These are phyloP conservation scores for Diaporthe vexans DNA, from an alignment of 2,329 filamentous ascomycete species.

Conservation along the genomic window DNA sequence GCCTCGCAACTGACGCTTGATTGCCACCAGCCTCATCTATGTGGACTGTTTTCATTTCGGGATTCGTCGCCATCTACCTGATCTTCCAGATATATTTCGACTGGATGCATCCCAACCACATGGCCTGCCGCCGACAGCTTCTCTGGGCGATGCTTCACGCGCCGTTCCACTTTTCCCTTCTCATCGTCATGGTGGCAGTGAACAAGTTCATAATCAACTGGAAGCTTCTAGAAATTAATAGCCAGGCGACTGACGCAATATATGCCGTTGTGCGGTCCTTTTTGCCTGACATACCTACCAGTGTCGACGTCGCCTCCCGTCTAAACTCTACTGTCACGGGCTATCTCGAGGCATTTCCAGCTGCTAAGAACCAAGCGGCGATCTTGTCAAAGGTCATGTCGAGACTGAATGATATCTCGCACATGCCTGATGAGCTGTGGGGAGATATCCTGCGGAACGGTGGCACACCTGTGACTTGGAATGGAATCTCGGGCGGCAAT, in stretches of 20 bases:
- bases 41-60: constrained; percentile 40
- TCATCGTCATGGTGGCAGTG: constrained; percentile 73
- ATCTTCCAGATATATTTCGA: constrained; percentile 67
- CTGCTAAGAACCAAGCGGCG: background rate
- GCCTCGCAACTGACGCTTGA: background rate
- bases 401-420: constrained; percentile 12
- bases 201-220: constrained; percentile 68
- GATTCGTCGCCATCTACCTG: constrained; percentile 58
- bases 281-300: constrained; percentile 16
- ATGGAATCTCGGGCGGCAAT: background rate
- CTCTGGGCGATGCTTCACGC: constrained; percentile 71
- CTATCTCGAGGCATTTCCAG: constrained; percentile 8
- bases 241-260: background rate
- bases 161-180: constrained; percentile 73
- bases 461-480: background rate
- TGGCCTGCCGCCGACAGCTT: constrained; percentile 70
- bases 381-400: constrained; percentile 8
- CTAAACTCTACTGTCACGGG: constrained; percentile 30
- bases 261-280: constrained; percentile 10
- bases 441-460: constrained; percentile 1
- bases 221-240: constrained; percentile 54
- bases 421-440: constrained; percentile 10
- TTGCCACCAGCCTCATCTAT: constrained; percentile 26
- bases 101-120: constrained; percentile 75
- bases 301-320: background rate